Evolutionary conservation across 495 filamentous ascomycete genomes (phyloP), one percentile per base, ranked within the genome.

Genomic region (Penicillium egyptiacum): DNA sequence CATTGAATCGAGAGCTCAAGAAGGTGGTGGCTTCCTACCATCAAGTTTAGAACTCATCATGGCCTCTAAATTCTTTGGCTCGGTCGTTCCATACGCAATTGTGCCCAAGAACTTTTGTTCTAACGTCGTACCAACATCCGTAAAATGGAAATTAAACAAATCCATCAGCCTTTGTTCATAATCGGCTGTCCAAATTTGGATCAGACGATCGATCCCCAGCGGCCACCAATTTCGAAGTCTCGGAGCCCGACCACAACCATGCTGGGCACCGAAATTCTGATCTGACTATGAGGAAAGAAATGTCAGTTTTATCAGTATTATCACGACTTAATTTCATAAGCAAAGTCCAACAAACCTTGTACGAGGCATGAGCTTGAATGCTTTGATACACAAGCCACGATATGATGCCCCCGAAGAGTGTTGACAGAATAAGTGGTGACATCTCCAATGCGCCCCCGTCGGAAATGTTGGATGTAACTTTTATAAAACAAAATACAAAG

Each of bases 111-210:
- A 72, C 31, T 20, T 43, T 23, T 17, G n/a, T 20, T 43, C 17
- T 43, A 72, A 59, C 8, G 72, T 75, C 58, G 82, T 81, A 46
- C 83, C 80, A 5, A 77, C 78, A 11, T 75, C 60, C 11, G 78
- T 74, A 17, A 81, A 65, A 55, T 9, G 67, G 74, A 14, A 65
- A 68, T 16, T 75, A 58, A 42, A 81, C 64, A 6, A 73, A 56
- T 47, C 80, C 66, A 14, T 79, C 59, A 53, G 79, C 66, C 41
- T 43, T 20, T 43, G 41, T 17, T 43, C 41, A 20, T 43, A 43
- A 11, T 70, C 62, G 20, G 64, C 65, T 23, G 26, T 47, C 41
- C 58, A 72, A n/a, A 69, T 65, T 41, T 66, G 60, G 55, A 59
- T 56, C 25, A 74, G 35, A 46, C 72, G 62, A 54, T 77, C 73